Percentiles rank a stretch among this genome's conserved stretches.
Conservation (phyloP, 805 yeast genomes). For the Teunomyces atbi region DNA sequence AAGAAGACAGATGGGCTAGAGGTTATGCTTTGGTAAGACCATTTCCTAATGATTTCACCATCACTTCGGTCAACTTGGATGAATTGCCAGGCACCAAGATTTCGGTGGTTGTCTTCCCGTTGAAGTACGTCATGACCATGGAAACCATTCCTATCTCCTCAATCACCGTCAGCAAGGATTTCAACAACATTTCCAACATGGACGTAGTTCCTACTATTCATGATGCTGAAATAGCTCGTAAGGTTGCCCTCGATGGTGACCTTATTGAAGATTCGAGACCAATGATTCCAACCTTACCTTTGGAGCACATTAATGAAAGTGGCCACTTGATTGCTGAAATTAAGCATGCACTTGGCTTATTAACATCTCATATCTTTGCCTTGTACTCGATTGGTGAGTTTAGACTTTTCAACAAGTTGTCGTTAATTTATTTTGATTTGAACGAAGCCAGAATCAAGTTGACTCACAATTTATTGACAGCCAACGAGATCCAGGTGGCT, state of each 20-base stretch:
- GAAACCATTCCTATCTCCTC: conserved; percentile 40
- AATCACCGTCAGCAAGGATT: conserved; percentile 25
- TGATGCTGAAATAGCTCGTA: conserved; percentile 27
- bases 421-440: conserved; percentile 51
- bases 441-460: conserved; percentile 59
- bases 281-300: conserved; percentile 53
- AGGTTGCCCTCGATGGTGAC: conserved; percentile 9
- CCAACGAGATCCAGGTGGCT: conserved; percentile 48
- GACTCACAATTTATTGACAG: conserved; percentile 49
- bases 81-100: conserved; percentile 58
- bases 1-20: conserved; percentile 68
- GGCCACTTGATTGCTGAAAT: conserved; percentile 53
- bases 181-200: conserved; percentile 24
- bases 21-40: conserved; percentile 73
- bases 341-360: conserved; percentile 52
- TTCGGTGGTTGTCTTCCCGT: conserved; percentile 60
- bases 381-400: conserved; percentile 72
- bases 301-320: conserved; percentile 42
- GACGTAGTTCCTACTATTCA: conserved; percentile 33
- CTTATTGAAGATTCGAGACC: conserved; percentile 2
- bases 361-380: conserved; percentile 65
- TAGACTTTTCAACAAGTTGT: conserved; percentile 56
- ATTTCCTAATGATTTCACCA: conserved; percentile 63
- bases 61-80: conserved; percentile 59
- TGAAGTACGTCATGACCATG: conserved; percentile 48